Base-by-base conservation (phyloP, 164 flowering plant species). In the Kingdonia uniflora region DNA sequence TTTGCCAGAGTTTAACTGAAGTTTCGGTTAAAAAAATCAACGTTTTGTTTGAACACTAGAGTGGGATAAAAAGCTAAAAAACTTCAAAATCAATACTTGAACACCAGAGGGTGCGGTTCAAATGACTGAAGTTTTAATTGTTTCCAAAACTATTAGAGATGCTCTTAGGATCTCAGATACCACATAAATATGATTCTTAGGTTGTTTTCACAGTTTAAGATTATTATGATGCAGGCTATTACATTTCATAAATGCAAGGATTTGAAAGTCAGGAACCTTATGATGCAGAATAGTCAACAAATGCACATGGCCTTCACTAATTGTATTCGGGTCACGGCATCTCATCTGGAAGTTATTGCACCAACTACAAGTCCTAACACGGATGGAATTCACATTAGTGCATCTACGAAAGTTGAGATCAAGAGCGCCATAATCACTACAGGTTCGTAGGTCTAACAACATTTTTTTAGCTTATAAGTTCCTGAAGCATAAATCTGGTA, bases 371-470 rank as follows among this genome's bases (percentile, higher is more conserved):
- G 99, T 57, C 99, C 99, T 5, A 94, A 94, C 63, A 94, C 99
- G 0, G 99, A 94, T 69, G 99, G 90, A 43, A 76, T 94, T 61
- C 97, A 89, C 72, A 80, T 94, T 14, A 87, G 88, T 65, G 58
- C 72, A 38, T 82, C 96, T 21, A 74, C 60, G 19, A 59, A 65
- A 49, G 78, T 94, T 48, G 63, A 58, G 60, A 65, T 94, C 63
- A 74, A 68, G 61, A 59, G 78, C 60, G 65, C 68, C 63, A 42
- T 61, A 15, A 76, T 89, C 21, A 54, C 65, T 62, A 89, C 99
- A 69, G 99, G 99, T 88, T 50, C 7, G 68, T 58, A 10, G 2
- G n/a, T 53, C 37, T 46, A 12, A 7, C 17, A 45, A 6, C 19
- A 11, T 10, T 11, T 12, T 6, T 19, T n/a, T 44, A 10, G 20